These are phyloP conservation scores for Tolypocladium album DNA, from an alignment of 2,329 filamentous ascomycete species.

Conservation along the genomic window DNA sequence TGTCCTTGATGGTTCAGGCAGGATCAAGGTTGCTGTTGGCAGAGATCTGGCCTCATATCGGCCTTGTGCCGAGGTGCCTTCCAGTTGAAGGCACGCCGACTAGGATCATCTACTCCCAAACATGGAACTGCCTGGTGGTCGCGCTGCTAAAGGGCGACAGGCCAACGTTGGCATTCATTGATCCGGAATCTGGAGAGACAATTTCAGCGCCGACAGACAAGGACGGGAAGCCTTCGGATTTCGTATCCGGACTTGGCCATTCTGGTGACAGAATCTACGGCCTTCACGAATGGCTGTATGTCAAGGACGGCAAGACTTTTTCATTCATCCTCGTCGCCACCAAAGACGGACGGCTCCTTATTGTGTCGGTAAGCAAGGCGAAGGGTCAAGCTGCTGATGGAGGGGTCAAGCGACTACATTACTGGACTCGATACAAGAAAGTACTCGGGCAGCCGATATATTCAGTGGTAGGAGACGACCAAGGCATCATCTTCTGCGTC, in stretches of 20 bases:
- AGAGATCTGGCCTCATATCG: conserved; percentile 34
- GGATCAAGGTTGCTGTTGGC: conserved; percentile 40
- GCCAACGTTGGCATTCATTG: conserved; percentile 44
- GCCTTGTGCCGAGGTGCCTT: conserved; percentile 39
- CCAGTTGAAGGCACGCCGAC: conserved; percentile 35
- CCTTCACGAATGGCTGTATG: conserved; percentile 53
- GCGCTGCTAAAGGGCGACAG: conserved; percentile 31
- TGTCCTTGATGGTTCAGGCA: conserved; percentile 37
- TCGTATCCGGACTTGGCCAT: conserved; percentile 46
- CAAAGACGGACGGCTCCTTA: conserved; percentile 40
- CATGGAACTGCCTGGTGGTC: conserved; percentile 42
- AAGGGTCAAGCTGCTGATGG: conserved; percentile 7
- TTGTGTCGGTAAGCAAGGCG: conserved; percentile 36
- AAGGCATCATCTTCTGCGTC: conserved; percentile 46
- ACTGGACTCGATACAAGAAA: conserved; percentile 42
- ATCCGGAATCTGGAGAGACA: conserved; percentile 41
- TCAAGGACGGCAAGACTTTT: conserved; percentile 45
- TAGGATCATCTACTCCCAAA: conserved; percentile 43
- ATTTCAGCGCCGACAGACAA: conserved; percentile 36
- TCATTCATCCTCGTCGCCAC: conserved; percentile 53
- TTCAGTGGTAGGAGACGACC: conserved; percentile 42
- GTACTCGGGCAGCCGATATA: conserved; percentile 37
- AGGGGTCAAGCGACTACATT: conserved; percentile 25
- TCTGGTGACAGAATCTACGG: conserved; percentile 47
- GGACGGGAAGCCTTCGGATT: conserved; percentile 28